Percentiles rank a stretch among this genome's conserved stretches.
phyloP scores from a whole-genome alignment of 163 green algal species.

The Chlamydomonas reinhardtii region DNA sequence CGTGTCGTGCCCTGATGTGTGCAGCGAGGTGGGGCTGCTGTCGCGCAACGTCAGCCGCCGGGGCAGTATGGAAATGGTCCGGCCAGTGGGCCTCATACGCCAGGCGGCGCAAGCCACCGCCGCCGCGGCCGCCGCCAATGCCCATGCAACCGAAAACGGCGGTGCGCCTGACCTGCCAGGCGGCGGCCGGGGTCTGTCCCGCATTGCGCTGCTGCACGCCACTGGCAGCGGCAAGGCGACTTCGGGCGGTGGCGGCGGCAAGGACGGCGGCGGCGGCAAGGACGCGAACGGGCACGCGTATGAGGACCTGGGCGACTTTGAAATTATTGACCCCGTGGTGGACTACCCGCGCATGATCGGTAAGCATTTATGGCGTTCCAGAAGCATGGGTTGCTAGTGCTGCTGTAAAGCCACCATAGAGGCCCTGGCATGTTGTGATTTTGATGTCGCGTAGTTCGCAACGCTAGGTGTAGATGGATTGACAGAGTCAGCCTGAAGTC shows the following conservation, averaged over 20 bases:
- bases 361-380: background rate
- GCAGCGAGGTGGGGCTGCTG: no score
- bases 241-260: constrained; percentile 18
- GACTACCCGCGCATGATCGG: constrained; percentile 46
- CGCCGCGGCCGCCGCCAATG: background rate
- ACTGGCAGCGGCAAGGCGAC: background rate
- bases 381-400: no score
- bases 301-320: background rate
- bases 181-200: constrained; percentile 7
- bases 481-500: no score
- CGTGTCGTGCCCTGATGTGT: no score
- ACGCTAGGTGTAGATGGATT: no score
- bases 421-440: no score
- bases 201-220: constrained; percentile 15
- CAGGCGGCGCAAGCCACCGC: no score
- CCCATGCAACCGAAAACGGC: no score
- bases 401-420: no score
- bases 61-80: background rate
- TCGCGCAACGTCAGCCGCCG: no score
- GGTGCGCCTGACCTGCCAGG: no score
- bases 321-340: background rate
- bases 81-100: background rate
- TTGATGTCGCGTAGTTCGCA: no score
- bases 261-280: background rate
- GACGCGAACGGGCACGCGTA: background rate